These are phyloP conservation scores for Phyllosticta citrichinensis DNA, from an alignment of 2,329 filamentous ascomycete species.

Conservation along the genomic window DNA sequence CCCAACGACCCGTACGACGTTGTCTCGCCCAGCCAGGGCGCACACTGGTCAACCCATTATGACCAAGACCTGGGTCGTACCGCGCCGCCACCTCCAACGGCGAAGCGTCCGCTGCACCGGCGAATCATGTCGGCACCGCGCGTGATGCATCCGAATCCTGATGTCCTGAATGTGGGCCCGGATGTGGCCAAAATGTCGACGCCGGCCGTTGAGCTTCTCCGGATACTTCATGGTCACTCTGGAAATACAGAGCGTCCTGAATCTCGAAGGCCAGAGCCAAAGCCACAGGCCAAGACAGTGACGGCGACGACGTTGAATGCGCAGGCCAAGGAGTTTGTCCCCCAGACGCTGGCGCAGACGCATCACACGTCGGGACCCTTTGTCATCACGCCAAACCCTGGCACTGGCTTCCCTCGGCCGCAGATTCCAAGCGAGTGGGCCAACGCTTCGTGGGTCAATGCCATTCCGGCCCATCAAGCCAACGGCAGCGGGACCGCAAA, in stretches of 20 bases:
- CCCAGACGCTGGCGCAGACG: neutral
- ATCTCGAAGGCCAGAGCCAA: neutral
- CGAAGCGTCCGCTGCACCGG: neutral
- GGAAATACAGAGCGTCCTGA: neutral
- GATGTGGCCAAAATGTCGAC: neutral
- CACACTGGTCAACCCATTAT: neutral
- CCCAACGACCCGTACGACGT: neutral
- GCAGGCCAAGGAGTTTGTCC: conserved; percentile 6
- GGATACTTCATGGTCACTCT: neutral
- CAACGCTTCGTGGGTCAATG: neutral
- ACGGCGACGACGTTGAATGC: conserved; percentile 2
- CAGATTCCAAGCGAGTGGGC: neutral
- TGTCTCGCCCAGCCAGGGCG: neutral
- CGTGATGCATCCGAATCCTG: neutral
- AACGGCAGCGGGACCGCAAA: neutral
- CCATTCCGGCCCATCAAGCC: neutral
- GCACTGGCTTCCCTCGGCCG: neutral
- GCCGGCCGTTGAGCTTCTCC: neutral
- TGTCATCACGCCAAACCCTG: neutral
- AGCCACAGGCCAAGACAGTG: neutral
- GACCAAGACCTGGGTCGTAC: neutral
- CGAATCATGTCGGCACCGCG: neutral
- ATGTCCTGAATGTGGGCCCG: neutral
- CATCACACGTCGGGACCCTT: neutral
- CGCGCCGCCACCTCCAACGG: neutral